Conservation (phyloP, 192 early-diverging fungal genomes). For the Dissophora ornata region DNA sequence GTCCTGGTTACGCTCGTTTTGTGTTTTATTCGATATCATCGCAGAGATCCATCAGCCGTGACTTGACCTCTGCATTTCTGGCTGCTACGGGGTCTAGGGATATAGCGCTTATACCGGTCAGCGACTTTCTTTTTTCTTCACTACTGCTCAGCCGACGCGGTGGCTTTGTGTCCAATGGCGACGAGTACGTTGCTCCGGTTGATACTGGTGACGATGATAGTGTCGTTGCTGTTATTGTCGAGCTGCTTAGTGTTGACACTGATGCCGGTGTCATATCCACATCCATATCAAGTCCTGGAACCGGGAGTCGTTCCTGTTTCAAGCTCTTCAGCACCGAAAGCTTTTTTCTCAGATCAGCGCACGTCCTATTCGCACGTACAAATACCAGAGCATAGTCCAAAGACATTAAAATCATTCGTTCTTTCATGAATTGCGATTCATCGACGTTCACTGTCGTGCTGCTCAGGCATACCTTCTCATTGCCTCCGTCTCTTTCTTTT, state of each 20-base stretch:
- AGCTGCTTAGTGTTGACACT: not conserved
- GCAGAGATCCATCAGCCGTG: constrained; percentile 37
- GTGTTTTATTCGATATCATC: constrained; percentile 24
- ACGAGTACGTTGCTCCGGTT: not conserved
- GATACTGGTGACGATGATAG: not conserved
- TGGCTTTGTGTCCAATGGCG: not conserved
- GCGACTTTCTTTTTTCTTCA: constrained; percentile 3
- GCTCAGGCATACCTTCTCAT: constrained; percentile 59
- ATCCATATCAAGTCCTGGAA: constrained; percentile 6
- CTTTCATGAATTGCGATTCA: no score
- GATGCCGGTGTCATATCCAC: constrained; percentile 12
- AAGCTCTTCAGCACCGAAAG: constrained; percentile 18
- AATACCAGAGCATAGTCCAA: no score
- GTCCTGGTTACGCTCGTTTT: no score
- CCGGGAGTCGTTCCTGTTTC: constrained; percentile 19
- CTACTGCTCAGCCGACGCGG: not conserved
- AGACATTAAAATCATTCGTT: no score
- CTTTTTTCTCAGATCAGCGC: constrained; percentile 25
- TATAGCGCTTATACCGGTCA: no score
- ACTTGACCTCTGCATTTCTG: constrained; percentile 8
- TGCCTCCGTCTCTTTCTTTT: constrained; percentile 56
- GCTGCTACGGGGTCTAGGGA: not conserved
- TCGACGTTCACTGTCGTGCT: no score
- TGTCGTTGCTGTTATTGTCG: not conserved
- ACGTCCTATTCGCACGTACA: no score